These are phyloP conservation scores for Tetradesmus obliquus DNA, from an alignment of 139 green algal species.

Conservation along the genomic window DNA sequence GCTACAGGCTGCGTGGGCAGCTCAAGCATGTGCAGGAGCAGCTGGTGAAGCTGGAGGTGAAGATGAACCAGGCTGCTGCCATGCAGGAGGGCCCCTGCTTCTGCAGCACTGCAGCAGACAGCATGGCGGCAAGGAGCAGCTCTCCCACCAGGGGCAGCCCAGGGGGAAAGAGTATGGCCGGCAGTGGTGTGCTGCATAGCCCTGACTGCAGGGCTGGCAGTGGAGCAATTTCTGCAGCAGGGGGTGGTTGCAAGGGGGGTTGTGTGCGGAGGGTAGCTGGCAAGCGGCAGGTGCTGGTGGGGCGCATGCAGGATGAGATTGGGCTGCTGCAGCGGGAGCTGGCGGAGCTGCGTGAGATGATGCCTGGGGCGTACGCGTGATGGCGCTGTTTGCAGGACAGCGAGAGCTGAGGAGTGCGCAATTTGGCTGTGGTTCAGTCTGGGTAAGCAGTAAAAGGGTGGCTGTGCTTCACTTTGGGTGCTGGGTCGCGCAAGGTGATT, in stretches of 20 bases:
- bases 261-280: constrained; percentile 12
- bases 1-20: constrained; percentile 24
- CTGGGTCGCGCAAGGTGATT: too few relatives aligned
- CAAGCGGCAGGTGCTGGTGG: neutral
- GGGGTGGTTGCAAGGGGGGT: neutral
- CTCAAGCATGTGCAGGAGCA: constrained; percentile 16
- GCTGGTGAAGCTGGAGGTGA: constrained; percentile 25
- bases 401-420: too few relatives aligned
- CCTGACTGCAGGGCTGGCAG: neutral
- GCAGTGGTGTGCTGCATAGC: neutral
- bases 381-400: neutral
- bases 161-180: neutral
- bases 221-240: neutral
- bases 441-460: too few relatives aligned
- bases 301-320: constrained; percentile 26
- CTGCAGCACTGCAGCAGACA: constrained; percentile 1
- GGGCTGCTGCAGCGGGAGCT: constrained; percentile 14
- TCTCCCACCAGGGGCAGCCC: neutral
- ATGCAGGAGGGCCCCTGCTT: neutral
- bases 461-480: too few relatives aligned
- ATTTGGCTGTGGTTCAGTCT: too few relatives aligned
- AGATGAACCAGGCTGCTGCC: constrained; percentile 26
- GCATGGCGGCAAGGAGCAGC: neutral
- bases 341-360: neutral
- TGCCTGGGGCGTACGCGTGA: constrained; percentile 8